Conservation (phyloP, 768 basidiomycete genomes). For the Lactarius indigo region DNA sequence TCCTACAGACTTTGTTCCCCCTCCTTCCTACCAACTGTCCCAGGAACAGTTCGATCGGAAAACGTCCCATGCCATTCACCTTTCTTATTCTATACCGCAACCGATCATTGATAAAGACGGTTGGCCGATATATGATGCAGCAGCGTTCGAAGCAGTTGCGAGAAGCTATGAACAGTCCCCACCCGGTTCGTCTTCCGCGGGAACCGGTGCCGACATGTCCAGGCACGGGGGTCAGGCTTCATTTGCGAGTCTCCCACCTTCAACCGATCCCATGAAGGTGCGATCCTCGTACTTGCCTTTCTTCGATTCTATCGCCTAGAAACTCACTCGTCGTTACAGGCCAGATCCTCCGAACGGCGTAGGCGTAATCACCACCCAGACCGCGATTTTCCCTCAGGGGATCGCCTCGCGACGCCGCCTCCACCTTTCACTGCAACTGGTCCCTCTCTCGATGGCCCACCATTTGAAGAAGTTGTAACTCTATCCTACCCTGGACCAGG, state of each 20-base stretch:
- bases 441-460: constrained; percentile 38
- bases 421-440: constrained; percentile 40
- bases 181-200: constrained; percentile 15
- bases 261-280: constrained; percentile 11
- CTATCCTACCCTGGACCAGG: constrained; percentile 26
- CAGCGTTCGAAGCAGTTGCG: constrained; percentile 18
- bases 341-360: not conserved
- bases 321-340: not conserved
- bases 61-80: constrained; percentile 4
- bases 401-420: constrained; percentile 31
- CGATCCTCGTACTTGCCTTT: constrained; percentile 1
- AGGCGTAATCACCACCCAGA: not conserved
- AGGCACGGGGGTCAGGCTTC: not conserved
- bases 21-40: constrained; percentile 24
- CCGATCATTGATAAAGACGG: constrained; percentile 16
- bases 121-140: constrained; percentile 18
- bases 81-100: not conserved
- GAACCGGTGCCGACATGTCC: not conserved
- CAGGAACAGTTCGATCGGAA: constrained; percentile 20
- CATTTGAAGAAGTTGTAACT: constrained; percentile 33
- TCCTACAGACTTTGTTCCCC: constrained; percentile 8
- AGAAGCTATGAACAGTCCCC: constrained; percentile 4
- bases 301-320: not conserved
- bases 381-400: constrained; percentile 1
- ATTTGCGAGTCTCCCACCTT: not conserved